Percentiles rank a stretch among this genome's conserved stretches.
Evolutionary conservation across 1,284 basidiomycete species (phyloP).

Genomic region (Polyporus tsugae): DNA sequence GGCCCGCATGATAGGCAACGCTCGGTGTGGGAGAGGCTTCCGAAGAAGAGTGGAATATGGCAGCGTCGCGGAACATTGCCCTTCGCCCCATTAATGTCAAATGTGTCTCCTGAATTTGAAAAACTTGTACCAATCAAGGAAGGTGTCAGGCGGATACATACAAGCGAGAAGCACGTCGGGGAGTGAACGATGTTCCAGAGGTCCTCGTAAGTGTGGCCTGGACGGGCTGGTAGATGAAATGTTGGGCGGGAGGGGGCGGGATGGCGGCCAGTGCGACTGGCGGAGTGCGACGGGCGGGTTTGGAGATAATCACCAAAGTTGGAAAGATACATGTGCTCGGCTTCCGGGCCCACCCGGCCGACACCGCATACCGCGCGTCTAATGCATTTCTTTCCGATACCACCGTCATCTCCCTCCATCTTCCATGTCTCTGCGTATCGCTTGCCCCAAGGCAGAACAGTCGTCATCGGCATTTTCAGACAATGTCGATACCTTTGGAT

Average conservation of each 20-base stretch:
- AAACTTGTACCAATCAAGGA: background rate
- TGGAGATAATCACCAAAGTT: background rate
- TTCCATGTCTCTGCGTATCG: background rate
- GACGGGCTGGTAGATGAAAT: background rate
- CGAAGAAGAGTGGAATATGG: background rate
- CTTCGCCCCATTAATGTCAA: background rate
- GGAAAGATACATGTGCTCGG: background rate
- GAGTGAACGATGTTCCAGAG: background rate
- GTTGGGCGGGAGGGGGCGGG: background rate
- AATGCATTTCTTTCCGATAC: background rate
- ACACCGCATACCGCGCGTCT: background rate
- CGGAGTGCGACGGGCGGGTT: slow-evolving; percentile 2
- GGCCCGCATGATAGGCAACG: background rate
- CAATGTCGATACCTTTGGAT: background rate
- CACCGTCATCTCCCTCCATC: background rate
- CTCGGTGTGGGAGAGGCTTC: background rate
- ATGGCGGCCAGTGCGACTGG: background rate
- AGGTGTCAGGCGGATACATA: background rate
- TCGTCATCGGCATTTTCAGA: background rate
- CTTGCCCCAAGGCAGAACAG: background rate
- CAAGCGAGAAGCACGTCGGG: background rate
- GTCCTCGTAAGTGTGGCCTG: background rate
- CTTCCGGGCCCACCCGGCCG: background rate
- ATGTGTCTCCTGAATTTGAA: background rate
- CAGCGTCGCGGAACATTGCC: background rate